phyloP scores from a whole-genome alignment of 2,329 filamentous ascomycete genomes.

The Venturiaceae sp. region DNA sequence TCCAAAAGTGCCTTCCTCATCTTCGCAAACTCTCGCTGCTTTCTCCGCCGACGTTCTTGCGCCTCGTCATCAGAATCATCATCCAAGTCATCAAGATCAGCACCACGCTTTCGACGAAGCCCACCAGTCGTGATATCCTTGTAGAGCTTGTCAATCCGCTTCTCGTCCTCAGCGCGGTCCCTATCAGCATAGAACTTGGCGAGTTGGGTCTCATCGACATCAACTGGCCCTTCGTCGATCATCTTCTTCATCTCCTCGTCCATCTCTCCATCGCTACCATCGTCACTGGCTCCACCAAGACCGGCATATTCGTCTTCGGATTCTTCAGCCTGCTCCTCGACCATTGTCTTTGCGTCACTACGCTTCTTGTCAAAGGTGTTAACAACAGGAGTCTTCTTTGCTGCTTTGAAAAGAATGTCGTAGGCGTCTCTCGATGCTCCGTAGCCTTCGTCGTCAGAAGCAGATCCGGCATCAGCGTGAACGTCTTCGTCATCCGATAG shows the following conservation, averaged over 20 bases:
- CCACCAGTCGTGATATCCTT: slow-evolving; percentile 86
- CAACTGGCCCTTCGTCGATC: slow-evolving; percentile 73
- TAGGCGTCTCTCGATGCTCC: not conserved
- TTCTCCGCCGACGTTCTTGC: slow-evolving; percentile 67
- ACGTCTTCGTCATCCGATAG: slow-evolving; percentile 33
- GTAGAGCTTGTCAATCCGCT: slow-evolving; percentile 81
- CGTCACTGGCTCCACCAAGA: slow-evolving; percentile 79
- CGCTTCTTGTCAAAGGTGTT: slow-evolving; percentile 70
- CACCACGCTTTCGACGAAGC: slow-evolving; percentile 68
- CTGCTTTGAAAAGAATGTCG: slow-evolving; percentile 37
- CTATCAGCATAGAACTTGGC: slow-evolving; percentile 85
- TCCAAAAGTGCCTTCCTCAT: slow-evolving; percentile 83
- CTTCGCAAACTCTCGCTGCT: slow-evolving; percentile 78
- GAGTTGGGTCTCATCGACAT: slow-evolving; percentile 70
- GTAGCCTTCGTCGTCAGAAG: not conserved
- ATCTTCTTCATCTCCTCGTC: slow-evolving; percentile 71
- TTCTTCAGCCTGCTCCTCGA: slow-evolving; percentile 91
- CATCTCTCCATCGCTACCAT: slow-evolving; percentile 69
- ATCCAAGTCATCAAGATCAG: slow-evolving; percentile 68
- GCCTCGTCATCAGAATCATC: slow-evolving; percentile 79
- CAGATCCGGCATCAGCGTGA: not conserved
- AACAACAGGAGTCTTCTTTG: slow-evolving; percentile 53
- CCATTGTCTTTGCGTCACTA: slow-evolving; percentile 75
- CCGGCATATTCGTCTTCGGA: slow-evolving; percentile 98
- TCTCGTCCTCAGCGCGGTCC: slow-evolving; percentile 71